These are phyloP conservation scores for Lanmaoa pseudosensibilis DNA, from an alignment of 768 basidiomycete species.

Conservation along the genomic window DNA sequence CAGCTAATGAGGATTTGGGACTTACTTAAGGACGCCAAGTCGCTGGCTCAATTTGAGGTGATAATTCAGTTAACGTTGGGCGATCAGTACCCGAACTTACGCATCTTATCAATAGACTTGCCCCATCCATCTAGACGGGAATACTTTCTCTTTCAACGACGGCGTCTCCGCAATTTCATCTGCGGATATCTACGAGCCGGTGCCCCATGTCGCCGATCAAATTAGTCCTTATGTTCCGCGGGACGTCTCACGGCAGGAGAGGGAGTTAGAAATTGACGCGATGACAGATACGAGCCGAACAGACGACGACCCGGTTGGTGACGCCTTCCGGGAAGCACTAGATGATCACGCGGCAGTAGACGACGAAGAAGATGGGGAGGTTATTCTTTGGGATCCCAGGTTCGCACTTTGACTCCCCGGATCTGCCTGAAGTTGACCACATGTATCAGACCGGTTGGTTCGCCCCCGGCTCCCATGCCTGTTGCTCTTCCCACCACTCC, in stretches of 20 bases:
- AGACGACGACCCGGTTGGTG: slow-evolving; percentile 72
- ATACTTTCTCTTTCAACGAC: slow-evolving; percentile 22
- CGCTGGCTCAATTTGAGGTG: slow-evolving; percentile 61
- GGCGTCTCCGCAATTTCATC: slow-evolving; percentile 7
- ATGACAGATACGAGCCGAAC: slow-evolving; percentile 70
- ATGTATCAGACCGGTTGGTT: slow-evolving; percentile 18
- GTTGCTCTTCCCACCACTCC: slow-evolving; percentile 23
- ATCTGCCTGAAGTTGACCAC: slow-evolving; percentile 4
- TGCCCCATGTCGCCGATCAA: slow-evolving; percentile 14
- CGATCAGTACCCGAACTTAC: slow-evolving; percentile 15
- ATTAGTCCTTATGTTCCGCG: slow-evolving; percentile 7
- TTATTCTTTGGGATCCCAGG: slow-evolving; percentile 78
- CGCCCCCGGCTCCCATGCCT: slow-evolving; percentile 14
- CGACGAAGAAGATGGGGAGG: slow-evolving; percentile 60
- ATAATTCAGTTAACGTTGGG: slow-evolving; percentile 14
- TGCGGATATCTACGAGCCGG: neutral
- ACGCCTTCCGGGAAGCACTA: slow-evolving; percentile 57
- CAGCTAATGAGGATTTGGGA: slow-evolving; percentile 93
- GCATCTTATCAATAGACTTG: slow-evolving; percentile 21
- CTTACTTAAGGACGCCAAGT: slow-evolving; percentile 68
- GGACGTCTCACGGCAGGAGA: slow-evolving; percentile 1
- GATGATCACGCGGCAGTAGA: slow-evolving; percentile 34
- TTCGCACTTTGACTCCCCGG: slow-evolving; percentile 25
- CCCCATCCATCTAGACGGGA: slow-evolving; percentile 25
- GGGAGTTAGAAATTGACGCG: slow-evolving; percentile 53